phyloP scores from a whole-genome alignment of 306 rosid species.

The Citrullus colocynthis region DNA sequence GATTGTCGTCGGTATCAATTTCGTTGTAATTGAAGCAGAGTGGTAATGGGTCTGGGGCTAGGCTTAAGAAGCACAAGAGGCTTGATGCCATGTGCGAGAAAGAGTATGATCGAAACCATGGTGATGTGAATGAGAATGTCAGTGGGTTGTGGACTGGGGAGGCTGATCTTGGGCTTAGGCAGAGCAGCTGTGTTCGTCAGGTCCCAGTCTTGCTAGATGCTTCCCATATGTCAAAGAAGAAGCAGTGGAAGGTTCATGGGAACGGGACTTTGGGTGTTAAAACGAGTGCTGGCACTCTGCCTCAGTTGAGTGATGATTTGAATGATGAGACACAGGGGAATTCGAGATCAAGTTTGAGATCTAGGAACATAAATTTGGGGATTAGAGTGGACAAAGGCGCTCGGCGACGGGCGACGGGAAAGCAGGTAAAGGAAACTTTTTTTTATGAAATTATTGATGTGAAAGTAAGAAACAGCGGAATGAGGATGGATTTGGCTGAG shows the following conservation, averaged over 20 bases:
- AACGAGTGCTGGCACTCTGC: no score
- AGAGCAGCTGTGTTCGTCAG: conserved; percentile 63
- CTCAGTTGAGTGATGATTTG: no score
- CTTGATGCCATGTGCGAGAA: conserved; percentile 79
- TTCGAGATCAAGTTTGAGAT: conserved; percentile 68
- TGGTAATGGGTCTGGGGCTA: conserved; percentile 32
- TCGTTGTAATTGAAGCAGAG: conserved; percentile 29
- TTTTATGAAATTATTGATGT: conserved; percentile 22
- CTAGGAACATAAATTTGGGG: conserved; percentile 29
- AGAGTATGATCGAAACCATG: conserved; percentile 61
- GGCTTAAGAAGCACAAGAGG: conserved; percentile 82
- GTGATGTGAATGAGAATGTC: conserved; percentile 32
- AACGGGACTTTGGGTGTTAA: no score
- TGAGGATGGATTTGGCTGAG: conserved; percentile 18
- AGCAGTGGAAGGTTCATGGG: conserved; percentile 18
- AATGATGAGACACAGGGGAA: conserved; percentile 13
- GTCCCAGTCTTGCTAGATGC: conserved; percentile 72
- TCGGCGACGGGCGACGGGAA: background rate
- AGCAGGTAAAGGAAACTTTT: conserved; percentile 58
- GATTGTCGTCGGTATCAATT: conserved; percentile 28
- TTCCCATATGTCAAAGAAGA: conserved; percentile 59
- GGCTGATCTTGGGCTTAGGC: conserved; percentile 37
- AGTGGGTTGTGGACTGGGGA: conserved; percentile 15
- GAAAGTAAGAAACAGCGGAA: conserved; percentile 12
- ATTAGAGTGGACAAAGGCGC: conserved; percentile 23